These are phyloP conservation scores for Penicillium herquei DNA, from an alignment of 495 filamentous ascomycete species.

Conservation along the genomic window DNA sequence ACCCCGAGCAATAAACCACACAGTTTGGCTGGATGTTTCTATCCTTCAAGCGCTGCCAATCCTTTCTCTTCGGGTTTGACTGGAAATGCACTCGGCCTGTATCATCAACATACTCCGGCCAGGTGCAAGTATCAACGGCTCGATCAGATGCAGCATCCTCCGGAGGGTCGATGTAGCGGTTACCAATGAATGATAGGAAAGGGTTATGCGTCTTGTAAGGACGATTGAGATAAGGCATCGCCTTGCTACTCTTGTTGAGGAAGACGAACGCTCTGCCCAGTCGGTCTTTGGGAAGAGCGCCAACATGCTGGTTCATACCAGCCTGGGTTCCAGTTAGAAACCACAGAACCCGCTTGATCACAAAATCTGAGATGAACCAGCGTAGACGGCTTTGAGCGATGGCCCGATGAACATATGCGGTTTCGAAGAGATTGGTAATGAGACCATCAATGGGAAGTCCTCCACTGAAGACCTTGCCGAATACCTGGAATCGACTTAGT, in stretches of 20 bases:
- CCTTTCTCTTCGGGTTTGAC: conserved; percentile 9
- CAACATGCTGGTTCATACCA: conserved; percentile 18
- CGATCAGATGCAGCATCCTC: conserved; percentile 16
- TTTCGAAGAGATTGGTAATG: conserved; percentile 19
- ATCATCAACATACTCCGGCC: conserved; percentile 16
- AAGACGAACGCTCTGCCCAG: conserved; percentile 16
- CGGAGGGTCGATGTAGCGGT: conserved; percentile 17
- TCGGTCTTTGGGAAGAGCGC: conserved; percentile 13
- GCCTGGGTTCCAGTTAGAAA: conserved; percentile 16
- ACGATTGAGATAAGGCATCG: conserved; percentile 19
- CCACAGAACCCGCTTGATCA: conserved; percentile 16
- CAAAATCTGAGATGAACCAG: conserved; percentile 15
- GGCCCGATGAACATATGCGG: conserved; percentile 16
- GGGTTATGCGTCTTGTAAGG: conserved; percentile 15
- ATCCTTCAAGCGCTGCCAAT: conserved; percentile 16
- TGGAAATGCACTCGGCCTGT: conserved; percentile 13
- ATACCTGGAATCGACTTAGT: conserved; percentile 17
- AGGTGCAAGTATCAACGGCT: conserved; percentile 17
- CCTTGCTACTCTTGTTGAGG: conserved; percentile 19
- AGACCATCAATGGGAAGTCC: conserved; percentile 18
- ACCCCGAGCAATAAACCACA: conserved; percentile 17
- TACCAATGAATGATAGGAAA: conserved; percentile 11
- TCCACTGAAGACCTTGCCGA: conserved; percentile 15
- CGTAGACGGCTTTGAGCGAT: conserved; percentile 13
- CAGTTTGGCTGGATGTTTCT: conserved; percentile 12